Base-by-base conservation (phyloP, 1,284 basidiomycete genomes). In the Microbotryum saponariae region DNA sequence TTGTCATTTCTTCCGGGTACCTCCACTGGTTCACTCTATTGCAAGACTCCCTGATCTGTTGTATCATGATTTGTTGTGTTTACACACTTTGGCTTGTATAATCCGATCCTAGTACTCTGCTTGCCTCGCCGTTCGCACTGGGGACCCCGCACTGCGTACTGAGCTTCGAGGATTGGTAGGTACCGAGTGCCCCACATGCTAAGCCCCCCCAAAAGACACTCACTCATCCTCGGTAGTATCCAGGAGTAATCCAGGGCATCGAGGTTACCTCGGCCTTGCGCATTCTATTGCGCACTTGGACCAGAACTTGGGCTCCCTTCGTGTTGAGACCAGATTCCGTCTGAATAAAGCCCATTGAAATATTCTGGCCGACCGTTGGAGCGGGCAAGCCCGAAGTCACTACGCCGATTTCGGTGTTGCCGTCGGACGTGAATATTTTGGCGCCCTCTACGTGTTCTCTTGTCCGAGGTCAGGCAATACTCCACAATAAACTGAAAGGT, bases 331-430 rank as follows among this genome's bases (percentile, higher is more conserved):
- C 91, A 44, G 79, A 82, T 62, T 79, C 76, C 33, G 75, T 75
- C 59, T 71, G 56, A 54, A 97, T 83, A 72, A 97, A 94, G 0
- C 86, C 94, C 94, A 98, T 98, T 8, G 93, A 91, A 71, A 98
- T 90, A 77, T 98, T 97, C 75, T 87, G 85, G 4, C 84, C 85
- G 1, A 93, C 78, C 2, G 91, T 88, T 0, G 93, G 93, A 1
- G 91, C 93, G 8, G 96, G 96, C 64, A 97, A 97, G 56, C 94
- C 94, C 0, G 91, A 97, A 0, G 94, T 97, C 46, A 97, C 82
- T 14, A 78, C 73, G 31, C 91, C 89, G 64, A 89, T 81, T 64
- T 79, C 77, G 54, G 85, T 81, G 14, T 77, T 74, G 14, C 78
- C 80, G 16, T 79, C 78, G 0, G 82, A n/a, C 8, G 80, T 78